Evolutionary conservation across 768 basidiomycete genomes (phyloP), one percentile per base, ranked within the genome.

Genomic region (Bullera alba): DNA sequence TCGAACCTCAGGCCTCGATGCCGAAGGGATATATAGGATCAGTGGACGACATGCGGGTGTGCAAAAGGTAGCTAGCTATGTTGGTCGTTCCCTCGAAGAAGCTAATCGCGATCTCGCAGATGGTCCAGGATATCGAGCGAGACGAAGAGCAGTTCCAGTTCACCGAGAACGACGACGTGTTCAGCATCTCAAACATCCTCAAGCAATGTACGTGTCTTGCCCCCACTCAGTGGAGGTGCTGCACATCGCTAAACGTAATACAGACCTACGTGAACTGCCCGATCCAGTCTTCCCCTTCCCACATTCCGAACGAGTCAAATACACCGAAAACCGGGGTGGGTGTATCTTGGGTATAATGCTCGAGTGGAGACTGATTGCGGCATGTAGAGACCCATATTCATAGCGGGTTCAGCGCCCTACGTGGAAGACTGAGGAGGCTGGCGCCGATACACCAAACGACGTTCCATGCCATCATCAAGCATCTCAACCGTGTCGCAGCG

Each of bases 241-340:
- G 86, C 21, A n/a, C 15, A 28, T 14, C 26, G 39, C 54, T 50
- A 39, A n/a, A 57, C n/a, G n/a, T 12, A 5, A 8, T 21, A 25
- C 25, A 68, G 66, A 93, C 74, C 76, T 93, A 21, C 82, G 91
- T 46, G 86, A 87, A 64, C 75, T 95, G 15, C 88, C 90, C 1
- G 91, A 95, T 63, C 87, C 91, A 3, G 77, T 95, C 17, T 93
- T 95, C 75, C 83, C 75, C 64, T 85, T 85, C 63, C 77, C 85
- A 8, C 73, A 88, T 16, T 79, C 83, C 53, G 91, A 95, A 60
- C 81, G 91, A 19, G 76, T 86, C 23, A 85, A 88, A 57, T 82
- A 89, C 64, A 82, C 83, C 0, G 85, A 87, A 57, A 81, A 83
- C 57, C 73, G 83, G 69, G 84, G 89, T 87, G 57, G 30, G 75